Evolutionary conservation across 345 rosid genomes (phyloP).

Genomic region (Brassica incana): DNA sequence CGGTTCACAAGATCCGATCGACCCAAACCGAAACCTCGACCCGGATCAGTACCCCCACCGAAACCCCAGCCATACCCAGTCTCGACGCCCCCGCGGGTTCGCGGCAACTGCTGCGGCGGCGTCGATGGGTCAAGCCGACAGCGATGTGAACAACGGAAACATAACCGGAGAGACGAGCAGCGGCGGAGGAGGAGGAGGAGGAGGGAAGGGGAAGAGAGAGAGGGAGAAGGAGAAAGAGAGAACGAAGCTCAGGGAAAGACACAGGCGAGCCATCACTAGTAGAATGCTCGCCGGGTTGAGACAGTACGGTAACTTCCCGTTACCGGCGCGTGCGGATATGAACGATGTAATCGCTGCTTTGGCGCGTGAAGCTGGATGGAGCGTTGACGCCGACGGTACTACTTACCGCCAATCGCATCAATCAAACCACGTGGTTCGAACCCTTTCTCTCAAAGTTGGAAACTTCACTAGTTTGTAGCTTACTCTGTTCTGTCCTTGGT

Average conservation of each 20-base stretch:
- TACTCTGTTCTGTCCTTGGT: not conserved
- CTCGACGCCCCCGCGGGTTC: constrained; percentile 51
- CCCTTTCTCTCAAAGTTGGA: constrained; percentile 6
- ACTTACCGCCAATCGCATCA: constrained; percentile 75
- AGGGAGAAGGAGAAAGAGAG: constrained; percentile 95
- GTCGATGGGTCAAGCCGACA: constrained; percentile 29
- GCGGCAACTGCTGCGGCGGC: constrained; percentile 32
- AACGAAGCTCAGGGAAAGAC: constrained; percentile 94
- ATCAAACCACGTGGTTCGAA: constrained; percentile 61
- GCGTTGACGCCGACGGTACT: constrained; percentile 88
- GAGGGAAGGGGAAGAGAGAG: constrained; percentile 77
- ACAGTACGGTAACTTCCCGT: constrained; percentile 90
- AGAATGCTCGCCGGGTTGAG: constrained; percentile 93
- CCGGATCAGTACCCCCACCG: constrained; percentile 27
- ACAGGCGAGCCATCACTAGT: constrained; percentile 94
- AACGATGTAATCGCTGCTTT: constrained; percentile 97
- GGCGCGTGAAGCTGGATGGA: constrained; percentile 99
- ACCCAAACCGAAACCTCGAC: constrained; percentile 31
- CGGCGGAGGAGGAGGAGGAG: constrained; percentile 29
- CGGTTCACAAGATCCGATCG: constrained; percentile 38
- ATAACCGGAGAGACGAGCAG: constrained; percentile 25
- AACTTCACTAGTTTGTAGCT: not conserved
- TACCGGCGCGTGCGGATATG: constrained; percentile 99
- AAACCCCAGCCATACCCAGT: constrained; percentile 46
- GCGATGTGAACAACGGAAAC: constrained; percentile 33